Evolutionary conservation across 2,329 filamentous ascomycete genomes (phyloP).

Genomic region (Septoria linicola): DNA sequence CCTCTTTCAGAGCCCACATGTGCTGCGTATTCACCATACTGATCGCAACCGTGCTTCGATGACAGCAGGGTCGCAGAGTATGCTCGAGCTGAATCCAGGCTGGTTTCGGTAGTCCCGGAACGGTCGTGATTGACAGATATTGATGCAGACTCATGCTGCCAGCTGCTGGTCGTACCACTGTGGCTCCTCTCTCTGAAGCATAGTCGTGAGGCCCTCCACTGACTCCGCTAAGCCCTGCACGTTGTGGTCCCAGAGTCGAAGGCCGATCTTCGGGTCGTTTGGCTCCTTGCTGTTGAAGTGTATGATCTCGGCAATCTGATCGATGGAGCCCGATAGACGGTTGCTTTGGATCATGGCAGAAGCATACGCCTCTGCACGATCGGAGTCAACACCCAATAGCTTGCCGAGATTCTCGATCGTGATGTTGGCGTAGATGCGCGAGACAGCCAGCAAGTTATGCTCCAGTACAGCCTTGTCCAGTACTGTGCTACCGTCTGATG

Average conservation of each 20-base stretch:
- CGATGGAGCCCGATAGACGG: slow-evolving; percentile 80
- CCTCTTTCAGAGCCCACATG: no score
- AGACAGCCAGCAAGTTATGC: slow-evolving; percentile 88
- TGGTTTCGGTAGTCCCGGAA: no score
- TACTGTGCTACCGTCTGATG: slow-evolving; percentile 87
- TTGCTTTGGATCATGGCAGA: slow-evolving; percentile 96
- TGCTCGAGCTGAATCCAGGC: no score
- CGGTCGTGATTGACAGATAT: neutral
- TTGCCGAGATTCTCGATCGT: slow-evolving; percentile 66
- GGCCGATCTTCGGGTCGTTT: slow-evolving; percentile 57
- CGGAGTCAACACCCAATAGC: slow-evolving; percentile 73
- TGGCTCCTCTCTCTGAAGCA: slow-evolving; percentile 78
- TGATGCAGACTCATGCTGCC: slow-evolving; percentile 26
- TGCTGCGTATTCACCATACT: no score
- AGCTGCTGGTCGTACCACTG: slow-evolving; percentile 49
- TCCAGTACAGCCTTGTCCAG: slow-evolving; percentile 91
- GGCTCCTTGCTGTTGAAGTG: slow-evolving; percentile 76
- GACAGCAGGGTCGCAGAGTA: no score
- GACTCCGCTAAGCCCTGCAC: slow-evolving; percentile 85
- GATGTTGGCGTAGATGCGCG: slow-evolving; percentile 56
- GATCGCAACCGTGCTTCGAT: no score
- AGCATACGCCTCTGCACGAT: slow-evolving; percentile 85
- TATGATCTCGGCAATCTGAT: slow-evolving; percentile 87
- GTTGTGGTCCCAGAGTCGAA: slow-evolving; percentile 85
- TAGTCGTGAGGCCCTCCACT: slow-evolving; percentile 80